Evolutionary conservation across 305 asterid genomes (phyloP).

Genomic region (Withania somnifera): DNA sequence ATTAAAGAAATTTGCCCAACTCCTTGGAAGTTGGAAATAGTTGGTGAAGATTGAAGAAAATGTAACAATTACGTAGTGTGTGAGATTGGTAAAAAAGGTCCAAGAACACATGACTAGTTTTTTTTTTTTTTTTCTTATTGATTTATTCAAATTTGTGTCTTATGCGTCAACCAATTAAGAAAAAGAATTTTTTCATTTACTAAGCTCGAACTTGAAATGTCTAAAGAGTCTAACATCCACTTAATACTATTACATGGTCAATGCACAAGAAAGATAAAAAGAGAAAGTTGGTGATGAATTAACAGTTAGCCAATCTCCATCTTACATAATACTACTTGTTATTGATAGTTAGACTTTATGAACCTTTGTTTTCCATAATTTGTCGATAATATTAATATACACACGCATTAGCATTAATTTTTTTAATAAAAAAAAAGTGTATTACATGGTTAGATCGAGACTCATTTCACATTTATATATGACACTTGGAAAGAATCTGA

Average conservation of each 20-base stretch:
- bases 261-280: not conserved
- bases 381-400: not conserved
- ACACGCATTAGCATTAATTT: not conserved
- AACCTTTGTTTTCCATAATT: not conserved
- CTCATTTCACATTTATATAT: too few relatives aligned
- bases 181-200: too few relatives aligned
- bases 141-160: not conserved
- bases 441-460: not conserved
- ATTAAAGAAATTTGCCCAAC: too few relatives aligned
- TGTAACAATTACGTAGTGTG: not conserved
- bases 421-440: not conserved
- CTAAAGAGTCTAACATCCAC: not conserved
- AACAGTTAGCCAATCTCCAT: not conserved
- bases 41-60: not conserved
- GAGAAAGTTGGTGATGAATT: not conserved
- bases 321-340: not conserved
- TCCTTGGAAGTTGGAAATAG: not conserved
- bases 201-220: too few relatives aligned
- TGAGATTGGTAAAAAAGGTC: not conserved
- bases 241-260: not conserved
- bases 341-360: not conserved
- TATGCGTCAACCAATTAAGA: too few relatives aligned
- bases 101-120: not conserved
- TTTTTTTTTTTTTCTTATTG: not conserved
- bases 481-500: not conserved